Conservation (phyloP, 371 early-diverging fungal genomes). For the Mycotypha africana region DNA sequence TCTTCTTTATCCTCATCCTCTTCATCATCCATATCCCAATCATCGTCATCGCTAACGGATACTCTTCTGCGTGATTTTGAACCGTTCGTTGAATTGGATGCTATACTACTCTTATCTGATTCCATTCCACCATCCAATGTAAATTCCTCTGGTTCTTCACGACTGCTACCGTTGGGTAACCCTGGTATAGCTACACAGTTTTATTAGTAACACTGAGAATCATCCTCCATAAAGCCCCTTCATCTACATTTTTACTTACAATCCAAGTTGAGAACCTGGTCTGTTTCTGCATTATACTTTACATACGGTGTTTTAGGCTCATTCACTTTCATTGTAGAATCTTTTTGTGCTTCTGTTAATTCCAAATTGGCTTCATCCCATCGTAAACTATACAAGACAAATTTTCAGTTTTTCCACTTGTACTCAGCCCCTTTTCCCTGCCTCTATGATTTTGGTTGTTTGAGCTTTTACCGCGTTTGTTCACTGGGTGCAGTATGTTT, state of each 20-base stretch:
- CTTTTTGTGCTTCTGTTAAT: slow-evolving; percentile 87
- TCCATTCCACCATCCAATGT: slow-evolving; percentile 37
- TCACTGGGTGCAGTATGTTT: slow-evolving; percentile 17
- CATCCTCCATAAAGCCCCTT: too few species aligned
- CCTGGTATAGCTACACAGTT: too few species aligned
- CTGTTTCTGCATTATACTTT: slow-evolving; percentile 75
- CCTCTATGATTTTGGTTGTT: too few species aligned
- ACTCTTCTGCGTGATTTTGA: slow-evolving; percentile 24
- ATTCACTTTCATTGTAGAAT: slow-evolving; percentile 91
- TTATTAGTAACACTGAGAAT: too few species aligned
- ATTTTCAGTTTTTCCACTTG: background rate
- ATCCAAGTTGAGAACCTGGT: slow-evolving; percentile 64
- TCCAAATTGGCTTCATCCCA: slow-evolving; percentile 96
- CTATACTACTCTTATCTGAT: slow-evolving; percentile 36
- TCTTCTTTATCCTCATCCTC: slow-evolving; percentile 33
- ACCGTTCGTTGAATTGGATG: slow-evolving; percentile 20
- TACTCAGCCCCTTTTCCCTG: too few species aligned
- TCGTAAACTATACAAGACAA: slow-evolving; percentile 41
- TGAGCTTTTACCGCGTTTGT: slow-evolving; percentile 7
- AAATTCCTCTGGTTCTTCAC: slow-evolving; percentile 37
- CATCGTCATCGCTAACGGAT: slow-evolving; percentile 40
- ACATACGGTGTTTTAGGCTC: slow-evolving; percentile 98
- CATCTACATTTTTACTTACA: slow-evolving; percentile 13
- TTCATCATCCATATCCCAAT: slow-evolving; percentile 45
- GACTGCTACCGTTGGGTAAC: slow-evolving; percentile 3